Percentiles rank a stretch among this genome's conserved stretches.
Conservation (phyloP, 139 green algal species). For the Pseudopediastrum boryanum region DNA sequence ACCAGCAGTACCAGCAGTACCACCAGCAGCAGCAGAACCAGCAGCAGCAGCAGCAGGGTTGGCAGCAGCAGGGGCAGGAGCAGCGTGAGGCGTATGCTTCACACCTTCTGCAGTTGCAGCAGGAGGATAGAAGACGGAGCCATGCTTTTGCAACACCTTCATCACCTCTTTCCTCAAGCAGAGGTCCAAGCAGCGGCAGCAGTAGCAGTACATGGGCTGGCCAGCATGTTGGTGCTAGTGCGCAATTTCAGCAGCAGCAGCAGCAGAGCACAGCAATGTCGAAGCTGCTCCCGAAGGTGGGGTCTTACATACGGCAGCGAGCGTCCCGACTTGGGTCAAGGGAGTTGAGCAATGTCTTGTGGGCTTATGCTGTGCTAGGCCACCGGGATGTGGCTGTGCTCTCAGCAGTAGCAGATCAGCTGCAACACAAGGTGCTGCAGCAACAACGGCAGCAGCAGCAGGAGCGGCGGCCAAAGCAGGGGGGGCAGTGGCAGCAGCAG, state of each 20-base stretch:
- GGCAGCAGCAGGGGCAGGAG: too few species aligned
- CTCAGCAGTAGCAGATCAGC: background rate
- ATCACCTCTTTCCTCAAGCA: too few species aligned
- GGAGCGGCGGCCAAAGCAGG: too few species aligned
- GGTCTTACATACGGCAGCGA: constrained; percentile 2
- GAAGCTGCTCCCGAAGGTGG: background rate
- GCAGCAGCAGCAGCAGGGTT: constrained; percentile 18
- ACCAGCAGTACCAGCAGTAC: constrained; percentile 6
- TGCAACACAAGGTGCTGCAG: constrained; percentile 21
- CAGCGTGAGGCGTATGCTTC: background rate
- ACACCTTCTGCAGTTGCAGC: too few species aligned
- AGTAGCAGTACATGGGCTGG: background rate
- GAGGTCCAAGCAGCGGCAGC: background rate
- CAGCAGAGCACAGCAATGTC: background rate
- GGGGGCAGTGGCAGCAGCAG: too few species aligned
- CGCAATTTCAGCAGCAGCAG: background rate
- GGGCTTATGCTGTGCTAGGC: constrained; percentile 18
- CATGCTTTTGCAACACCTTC: too few species aligned
- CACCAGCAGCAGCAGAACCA: too few species aligned
- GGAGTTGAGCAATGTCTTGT: constrained; percentile 46
- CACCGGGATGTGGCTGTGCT: background rate
- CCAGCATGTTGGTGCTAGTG: background rate
- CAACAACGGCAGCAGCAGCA: too few species aligned
- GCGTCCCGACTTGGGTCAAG: constrained; percentile 28
- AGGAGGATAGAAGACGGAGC: too few species aligned